Evolutionary conservation across 371 early-diverging fungal genomes (phyloP), one percentile per base, ranked within the genome.

Genomic region (Apophysomyces variabilis): DNA sequence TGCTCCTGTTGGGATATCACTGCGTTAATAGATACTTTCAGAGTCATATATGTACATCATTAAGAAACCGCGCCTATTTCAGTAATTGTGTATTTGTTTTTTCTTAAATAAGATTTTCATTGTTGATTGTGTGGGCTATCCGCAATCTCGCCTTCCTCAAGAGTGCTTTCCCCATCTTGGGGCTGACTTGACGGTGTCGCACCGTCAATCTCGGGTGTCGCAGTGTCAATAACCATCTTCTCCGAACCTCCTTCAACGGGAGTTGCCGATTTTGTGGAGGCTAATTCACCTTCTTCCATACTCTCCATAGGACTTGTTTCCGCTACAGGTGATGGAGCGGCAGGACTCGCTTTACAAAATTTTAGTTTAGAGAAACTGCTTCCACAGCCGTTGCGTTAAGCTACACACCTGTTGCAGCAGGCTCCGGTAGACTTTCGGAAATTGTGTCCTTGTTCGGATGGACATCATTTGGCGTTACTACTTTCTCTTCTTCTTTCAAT

Each of bases 251-350:
- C 54, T 21, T 50, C 54, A 16, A 50, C 39, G 13, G 46, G 21
- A 38, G 56, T 59, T 26, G n/a, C 58, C 3, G 75, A 73, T 45
- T 73, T 74, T n/a, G 60, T 64, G 3, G 77, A 77, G 43, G 74
- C 64, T 5, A 77, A 76, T 57, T 80, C 78, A 8, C 78, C 78
- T 61, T 80, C 80, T 57, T 80, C 80, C 59, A 77, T 78, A 67
- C 80, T 80, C 38, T 80, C 78, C 61, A 59, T 67, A 9, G 61
- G 41, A 21, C 56, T 38, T 44, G 18, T 35, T 9, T 47, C 43
- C 21, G 46, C 63, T 26, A 21, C 37, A 14, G 62, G 60, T 11
- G 59, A 14, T 18, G 59, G 14, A 32, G 38, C 56, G n/a, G 44
- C 36, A 69, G 61, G 58, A 57, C 36, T 38, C 63, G 11, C 46